These are phyloP conservation scores for Lipomyces yamadae DNA, from an alignment of 805 yeast species.

Conservation along the genomic window DNA sequence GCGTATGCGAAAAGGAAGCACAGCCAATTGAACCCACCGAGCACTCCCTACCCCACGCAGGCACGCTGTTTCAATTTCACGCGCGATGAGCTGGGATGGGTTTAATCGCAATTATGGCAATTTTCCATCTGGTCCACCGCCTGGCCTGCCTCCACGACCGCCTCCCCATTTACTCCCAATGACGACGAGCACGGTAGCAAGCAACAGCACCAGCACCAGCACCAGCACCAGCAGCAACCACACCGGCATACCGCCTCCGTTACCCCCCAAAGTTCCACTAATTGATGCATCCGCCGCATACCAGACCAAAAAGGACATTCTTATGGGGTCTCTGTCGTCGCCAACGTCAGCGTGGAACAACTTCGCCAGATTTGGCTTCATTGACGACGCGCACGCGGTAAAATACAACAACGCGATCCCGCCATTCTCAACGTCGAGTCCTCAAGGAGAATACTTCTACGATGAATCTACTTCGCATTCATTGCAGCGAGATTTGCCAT, in stretches of 20 bases:
- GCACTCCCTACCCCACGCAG: background rate
- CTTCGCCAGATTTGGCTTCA: slow-evolving; percentile 4
- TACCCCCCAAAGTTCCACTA: slow-evolving; percentile 22
- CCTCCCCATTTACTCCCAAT: slow-evolving; percentile 2
- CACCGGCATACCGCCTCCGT: background rate
- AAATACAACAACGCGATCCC: background rate
- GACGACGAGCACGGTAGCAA: background rate
- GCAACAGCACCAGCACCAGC: background rate
- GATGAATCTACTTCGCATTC: background rate
- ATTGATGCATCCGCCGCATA: background rate
- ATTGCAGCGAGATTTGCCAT: background rate
- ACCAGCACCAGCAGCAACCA: background rate
- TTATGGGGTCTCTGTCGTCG: background rate
- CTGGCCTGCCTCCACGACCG: slow-evolving; percentile 6
- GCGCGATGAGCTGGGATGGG: background rate
- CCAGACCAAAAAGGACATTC: background rate
- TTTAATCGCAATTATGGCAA: background rate
- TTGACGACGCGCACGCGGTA: background rate
- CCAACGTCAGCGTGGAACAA: background rate
- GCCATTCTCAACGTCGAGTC: background rate
- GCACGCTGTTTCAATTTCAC: background rate
- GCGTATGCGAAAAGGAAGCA: background rate
- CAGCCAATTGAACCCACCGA: background rate
- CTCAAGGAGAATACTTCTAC: background rate
- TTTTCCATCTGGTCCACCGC: background rate